phyloP scores from a whole-genome alignment of 441 rosid genomes.

The Populus hybrid region DNA sequence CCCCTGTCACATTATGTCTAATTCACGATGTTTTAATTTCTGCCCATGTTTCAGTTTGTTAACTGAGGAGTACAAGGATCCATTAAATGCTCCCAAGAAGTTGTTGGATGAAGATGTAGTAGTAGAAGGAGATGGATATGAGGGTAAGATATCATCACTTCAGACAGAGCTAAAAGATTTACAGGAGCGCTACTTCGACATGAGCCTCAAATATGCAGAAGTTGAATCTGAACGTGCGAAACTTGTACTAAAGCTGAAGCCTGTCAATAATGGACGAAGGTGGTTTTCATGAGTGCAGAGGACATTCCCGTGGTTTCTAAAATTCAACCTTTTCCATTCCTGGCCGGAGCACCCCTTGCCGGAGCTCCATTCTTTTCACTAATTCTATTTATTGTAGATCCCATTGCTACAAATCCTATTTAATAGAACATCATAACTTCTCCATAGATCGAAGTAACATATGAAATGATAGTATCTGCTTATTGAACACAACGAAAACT shows the following conservation, averaged over 20 bases:
- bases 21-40: background rate
- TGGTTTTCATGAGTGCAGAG: slow-evolving; percentile 31
- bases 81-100: slow-evolving; percentile 3
- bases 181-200: slow-evolving; percentile 45
- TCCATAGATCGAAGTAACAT: background rate
- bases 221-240: slow-evolving; percentile 55
- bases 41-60: slow-evolving; percentile 35
- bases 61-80: slow-evolving; percentile 15
- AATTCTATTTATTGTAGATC: background rate
- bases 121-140: slow-evolving; percentile 11
- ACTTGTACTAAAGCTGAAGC: slow-evolving; percentile 48
- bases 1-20: background rate
- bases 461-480: background rate
- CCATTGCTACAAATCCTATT: background rate
- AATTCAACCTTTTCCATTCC: background rate
- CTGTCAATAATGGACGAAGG: slow-evolving; percentile 26
- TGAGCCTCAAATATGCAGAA: slow-evolving; percentile 68
- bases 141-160: slow-evolving; percentile 16
- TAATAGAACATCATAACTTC: background rate
- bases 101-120: slow-evolving; percentile 16
- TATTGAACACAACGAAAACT: background rate
- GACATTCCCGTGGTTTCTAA: background rate
- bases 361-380: background rate
- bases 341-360: background rate
- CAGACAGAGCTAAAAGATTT: slow-evolving; percentile 51